Percentiles rank a stretch among this genome's conserved stretches.
phyloP scores from a whole-genome alignment of 1,139 yeast species.

The Blastobotrys proliferans region DNA sequence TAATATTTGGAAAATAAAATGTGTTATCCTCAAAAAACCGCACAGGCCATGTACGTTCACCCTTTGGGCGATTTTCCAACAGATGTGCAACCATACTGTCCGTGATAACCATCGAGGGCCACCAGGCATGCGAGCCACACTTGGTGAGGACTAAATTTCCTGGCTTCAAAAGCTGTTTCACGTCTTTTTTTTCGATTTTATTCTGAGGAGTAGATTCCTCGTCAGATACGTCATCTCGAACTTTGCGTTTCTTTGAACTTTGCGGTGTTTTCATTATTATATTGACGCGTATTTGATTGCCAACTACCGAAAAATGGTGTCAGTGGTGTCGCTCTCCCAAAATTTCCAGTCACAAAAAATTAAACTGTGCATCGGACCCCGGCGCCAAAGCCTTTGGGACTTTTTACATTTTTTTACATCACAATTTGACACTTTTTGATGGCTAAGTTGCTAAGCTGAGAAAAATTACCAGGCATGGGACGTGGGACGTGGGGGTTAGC shows the following conservation, averaged over 20 bases:
- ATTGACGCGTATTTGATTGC: too few relatives aligned
- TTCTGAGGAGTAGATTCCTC: neutral
- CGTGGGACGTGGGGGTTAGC: too few relatives aligned
- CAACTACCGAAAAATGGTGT: too few relatives aligned
- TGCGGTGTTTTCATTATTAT: too few relatives aligned
- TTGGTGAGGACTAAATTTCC: slow-evolving; percentile 38
- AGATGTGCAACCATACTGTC: slow-evolving; percentile 19
- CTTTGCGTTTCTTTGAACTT: neutral
- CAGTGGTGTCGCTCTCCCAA: too few relatives aligned
- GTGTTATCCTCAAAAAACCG: slow-evolving; percentile 34
- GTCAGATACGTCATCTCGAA: neutral
- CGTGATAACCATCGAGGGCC: slow-evolving; percentile 36
- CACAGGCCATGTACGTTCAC: slow-evolving; percentile 29
- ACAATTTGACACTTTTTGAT: too few relatives aligned
- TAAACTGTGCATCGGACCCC: too few relatives aligned
- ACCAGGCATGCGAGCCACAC: slow-evolving; percentile 37
- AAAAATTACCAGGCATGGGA: too few relatives aligned
- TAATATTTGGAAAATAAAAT: slow-evolving; percentile 33
- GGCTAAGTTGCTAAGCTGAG: too few relatives aligned
- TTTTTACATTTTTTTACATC: too few relatives aligned
- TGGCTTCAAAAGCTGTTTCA: slow-evolving; percentile 17
- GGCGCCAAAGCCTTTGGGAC: too few relatives aligned
- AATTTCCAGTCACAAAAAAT: too few relatives aligned
- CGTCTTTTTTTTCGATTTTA: neutral
- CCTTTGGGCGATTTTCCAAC: neutral